Evolutionary conservation across 495 filamentous ascomycete species (phyloP).

Genomic region (Letharia lupina): DNA sequence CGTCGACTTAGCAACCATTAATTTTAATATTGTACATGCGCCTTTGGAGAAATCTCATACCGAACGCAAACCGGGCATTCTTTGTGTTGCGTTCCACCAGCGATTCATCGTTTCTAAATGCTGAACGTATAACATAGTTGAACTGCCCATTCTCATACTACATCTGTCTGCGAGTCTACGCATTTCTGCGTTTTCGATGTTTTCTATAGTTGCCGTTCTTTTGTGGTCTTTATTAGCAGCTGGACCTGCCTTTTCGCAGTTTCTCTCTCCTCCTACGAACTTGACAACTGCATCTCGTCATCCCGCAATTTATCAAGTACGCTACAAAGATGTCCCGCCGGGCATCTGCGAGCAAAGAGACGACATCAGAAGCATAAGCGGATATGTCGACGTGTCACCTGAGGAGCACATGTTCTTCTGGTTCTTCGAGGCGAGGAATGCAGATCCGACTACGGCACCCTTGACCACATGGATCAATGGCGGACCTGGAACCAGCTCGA

Average conservation of each 20-base stretch:
- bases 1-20: background rate
- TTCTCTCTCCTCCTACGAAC: background rate
- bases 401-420: conserved; percentile 47
- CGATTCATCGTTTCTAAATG: background rate
- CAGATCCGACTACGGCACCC: conserved; percentile 42
- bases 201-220: background rate
- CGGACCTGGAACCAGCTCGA: conserved; percentile 50
- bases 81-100: background rate
- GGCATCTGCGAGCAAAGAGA: conserved; percentile 51
- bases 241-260: background rate
- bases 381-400: conserved; percentile 46
- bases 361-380: conserved; percentile 45
- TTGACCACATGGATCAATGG: conserved; percentile 48
- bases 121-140: background rate
- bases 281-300: background rate
- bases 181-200: background rate
- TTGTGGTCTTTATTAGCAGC: background rate
- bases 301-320: conserved; percentile 19
- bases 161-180: background rate
- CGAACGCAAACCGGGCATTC: background rate
- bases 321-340: conserved; percentile 48
- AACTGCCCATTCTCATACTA: background rate
- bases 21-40: background rate
- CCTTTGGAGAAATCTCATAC: background rate
- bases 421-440: conserved; percentile 42